Evolutionary conservation across 352 stramenopile genomes (phyloP).

Genomic region (Aphanomyces astaci): DNA sequence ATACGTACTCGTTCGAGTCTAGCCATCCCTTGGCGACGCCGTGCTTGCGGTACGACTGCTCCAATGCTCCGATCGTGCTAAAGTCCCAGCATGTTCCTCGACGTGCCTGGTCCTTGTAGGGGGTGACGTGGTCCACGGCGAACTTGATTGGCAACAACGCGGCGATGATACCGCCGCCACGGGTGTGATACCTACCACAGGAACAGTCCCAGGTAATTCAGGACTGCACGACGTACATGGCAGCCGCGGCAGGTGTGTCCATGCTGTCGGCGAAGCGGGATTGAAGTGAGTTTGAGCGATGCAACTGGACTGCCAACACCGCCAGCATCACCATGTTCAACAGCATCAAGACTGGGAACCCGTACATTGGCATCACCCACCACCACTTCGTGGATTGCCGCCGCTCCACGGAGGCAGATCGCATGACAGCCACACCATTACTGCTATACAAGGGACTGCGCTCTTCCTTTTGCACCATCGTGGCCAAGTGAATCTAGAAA

Average conservation of each 20-base stretch:
- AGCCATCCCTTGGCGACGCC: slow-evolving; percentile 46
- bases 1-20: slow-evolving; percentile 41
- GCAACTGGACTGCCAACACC: background rate
- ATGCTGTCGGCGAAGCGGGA: background rate
- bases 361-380: background rate
- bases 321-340: background rate
- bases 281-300: background rate
- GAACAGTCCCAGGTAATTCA: background rate
- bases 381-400: background rate
- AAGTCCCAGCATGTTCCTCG: slow-evolving; percentile 65
- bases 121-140: slow-evolving; percentile 40
- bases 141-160: slow-evolving; percentile 43
- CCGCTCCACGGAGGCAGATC: too few species aligned
- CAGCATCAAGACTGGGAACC: background rate
- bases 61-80: slow-evolving; percentile 42
- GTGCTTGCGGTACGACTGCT: slow-evolving; percentile 55
- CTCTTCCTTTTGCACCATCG: background rate
- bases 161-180: slow-evolving; percentile 2
- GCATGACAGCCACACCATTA: background rate
- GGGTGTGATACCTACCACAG: background rate
- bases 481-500: background rate
- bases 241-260: background rate
- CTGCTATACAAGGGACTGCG: background rate
- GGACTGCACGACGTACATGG: background rate
- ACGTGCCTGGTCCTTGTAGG: slow-evolving; percentile 56